Evolutionary conservation across 495 filamentous ascomycete species (phyloP).

Genomic region (Hypoxylon lienhwacheense): DNA sequence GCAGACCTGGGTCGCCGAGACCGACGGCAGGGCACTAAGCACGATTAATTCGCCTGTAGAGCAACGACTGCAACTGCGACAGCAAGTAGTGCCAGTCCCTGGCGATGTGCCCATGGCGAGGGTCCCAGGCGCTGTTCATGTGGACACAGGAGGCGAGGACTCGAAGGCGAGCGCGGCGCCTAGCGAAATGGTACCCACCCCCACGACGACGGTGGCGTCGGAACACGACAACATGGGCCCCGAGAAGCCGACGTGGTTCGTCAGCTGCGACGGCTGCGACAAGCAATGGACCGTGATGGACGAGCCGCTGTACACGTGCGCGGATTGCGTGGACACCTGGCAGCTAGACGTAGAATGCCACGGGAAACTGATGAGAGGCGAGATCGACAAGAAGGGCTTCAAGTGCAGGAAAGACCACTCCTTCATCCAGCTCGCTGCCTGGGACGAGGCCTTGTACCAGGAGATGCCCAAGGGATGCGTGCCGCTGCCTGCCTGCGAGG

Average conservation of each 20-base stretch:
- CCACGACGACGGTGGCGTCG: too few relatives aligned
- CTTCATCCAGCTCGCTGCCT: conserved; percentile 43
- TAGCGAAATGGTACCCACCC: not conserved
- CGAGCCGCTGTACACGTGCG: conserved; percentile 29
- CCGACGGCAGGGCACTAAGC: conserved; percentile 9
- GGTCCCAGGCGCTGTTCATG: not conserved
- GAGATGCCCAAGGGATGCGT: conserved; percentile 34
- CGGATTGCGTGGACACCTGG: conserved; percentile 25
- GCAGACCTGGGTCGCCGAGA: conserved; percentile 42
- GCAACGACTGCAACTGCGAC: not conserved
- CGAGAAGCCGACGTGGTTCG: conserved; percentile 22
- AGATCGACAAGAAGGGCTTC: conserved; percentile 29
- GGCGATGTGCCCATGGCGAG: too few relatives aligned
- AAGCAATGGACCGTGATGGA: conserved; percentile 27
- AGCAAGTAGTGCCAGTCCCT: not conserved
- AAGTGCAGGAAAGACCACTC: conserved; percentile 44
- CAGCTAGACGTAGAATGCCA: conserved; percentile 38
- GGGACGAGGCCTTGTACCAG: conserved; percentile 38
- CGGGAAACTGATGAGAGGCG: conserved; percentile 32
- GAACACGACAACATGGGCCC: too few relatives aligned
- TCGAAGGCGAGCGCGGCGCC: not conserved
- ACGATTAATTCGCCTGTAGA: not conserved
- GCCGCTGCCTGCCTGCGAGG: conserved; percentile 19
- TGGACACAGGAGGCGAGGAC: not conserved
- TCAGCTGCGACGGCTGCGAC: conserved; percentile 32